Evolutionary conservation across 371 early-diverging fungal genomes (phyloP), one percentile per base, ranked within the genome.

Genomic region (Funneliformis caledonium): DNA sequence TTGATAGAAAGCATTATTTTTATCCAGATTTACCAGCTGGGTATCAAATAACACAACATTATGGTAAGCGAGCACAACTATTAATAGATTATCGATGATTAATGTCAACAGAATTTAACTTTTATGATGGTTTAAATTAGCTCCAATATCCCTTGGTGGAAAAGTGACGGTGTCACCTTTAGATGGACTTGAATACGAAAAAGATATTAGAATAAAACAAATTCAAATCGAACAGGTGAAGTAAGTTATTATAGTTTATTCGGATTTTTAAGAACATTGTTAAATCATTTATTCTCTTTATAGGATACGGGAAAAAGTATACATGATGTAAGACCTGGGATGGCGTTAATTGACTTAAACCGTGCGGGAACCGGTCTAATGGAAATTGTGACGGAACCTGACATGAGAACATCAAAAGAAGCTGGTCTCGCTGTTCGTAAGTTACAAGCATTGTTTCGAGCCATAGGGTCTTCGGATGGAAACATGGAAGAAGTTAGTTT

Each of bases 1-100:
- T 97, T 83, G 97, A 97, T 76, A 91, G 98, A 62, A 97, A 97
- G 82, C 98, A 97, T 84, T 97, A 97, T 82, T 96, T 95, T 83
- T 97, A 97, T 83, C 92, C 92, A 6, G 98, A 97, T 85, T 87
- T 96, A 76, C 96, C 97, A 14, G 92, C 91, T 79, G 97, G 98
- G 9, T 97, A 95, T 83, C 98, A 97, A 85, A 96, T 97, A 72
- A 97, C 98, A 19, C 98, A 97, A 80, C 92, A 95, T 72, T 87
- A 89, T 83, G 90, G 92, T 90, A 84, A 62, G 72, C 16, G 12
- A 52, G 5, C 33, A 12, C 3, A 31, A 33, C 4, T 14, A 50
- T 33, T 7, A 76, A 22, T 67, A 42, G 4, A 14, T 61, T 65
- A 26, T 26, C n/a, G 22, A 45, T 37, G 11, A 37, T 37, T 37